These are phyloP conservation scores for Leptomonas seymouri DNA, from an alignment of 208 protist species.

Conservation along the genomic window DNA sequence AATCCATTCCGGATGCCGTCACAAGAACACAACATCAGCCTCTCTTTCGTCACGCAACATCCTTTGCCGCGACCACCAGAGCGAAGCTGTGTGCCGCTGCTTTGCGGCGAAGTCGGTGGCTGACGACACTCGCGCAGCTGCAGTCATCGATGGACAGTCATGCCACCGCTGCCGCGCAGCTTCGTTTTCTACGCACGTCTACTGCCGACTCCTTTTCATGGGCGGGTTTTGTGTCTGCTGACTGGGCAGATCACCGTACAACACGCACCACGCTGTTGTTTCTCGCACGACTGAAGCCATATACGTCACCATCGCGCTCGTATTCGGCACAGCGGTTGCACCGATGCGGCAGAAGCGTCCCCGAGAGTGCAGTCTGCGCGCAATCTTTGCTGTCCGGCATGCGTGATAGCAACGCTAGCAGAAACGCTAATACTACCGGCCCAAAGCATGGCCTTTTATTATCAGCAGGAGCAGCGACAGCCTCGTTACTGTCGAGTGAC, in stretches of 20 bases:
- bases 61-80: constrained; percentile 2
- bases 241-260: not conserved
- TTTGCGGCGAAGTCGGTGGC: constrained; percentile 21
- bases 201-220: constrained; percentile 11
- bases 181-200: not conserved
- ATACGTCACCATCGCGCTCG: not conserved
- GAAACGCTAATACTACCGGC: not conserved
- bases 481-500: not conserved
- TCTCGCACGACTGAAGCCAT: constrained; percentile 5
- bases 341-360: too few species aligned
- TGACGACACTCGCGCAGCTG: constrained; percentile 13
- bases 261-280: constrained; percentile 22
- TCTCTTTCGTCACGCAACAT: not conserved
- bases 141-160: not conserved
- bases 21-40: too few species aligned
- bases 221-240: constrained; percentile 19
- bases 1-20: not conserved
- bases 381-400: too few species aligned
- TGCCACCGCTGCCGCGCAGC: not conserved
- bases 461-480: not conserved
- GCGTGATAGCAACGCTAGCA: too few species aligned
- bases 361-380: too few species aligned
- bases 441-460: not conserved
- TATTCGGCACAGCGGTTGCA: too few species aligned
- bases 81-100: constrained; percentile 9